Evolutionary conservation across 805 yeast genomes (phyloP), one percentile per base, ranked within the genome.

Genomic region (Candida corydali): DNA sequence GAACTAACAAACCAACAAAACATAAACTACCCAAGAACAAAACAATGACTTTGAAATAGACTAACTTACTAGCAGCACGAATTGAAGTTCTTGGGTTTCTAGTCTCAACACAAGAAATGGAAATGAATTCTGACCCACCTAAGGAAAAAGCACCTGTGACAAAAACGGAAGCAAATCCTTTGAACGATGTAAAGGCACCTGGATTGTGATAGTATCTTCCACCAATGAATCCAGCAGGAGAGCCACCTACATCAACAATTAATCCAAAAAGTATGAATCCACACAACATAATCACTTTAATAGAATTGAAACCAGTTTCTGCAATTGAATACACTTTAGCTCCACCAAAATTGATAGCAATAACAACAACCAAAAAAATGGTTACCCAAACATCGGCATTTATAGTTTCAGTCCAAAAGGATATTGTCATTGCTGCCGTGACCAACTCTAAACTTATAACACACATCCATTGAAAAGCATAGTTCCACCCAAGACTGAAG

Each of bases 401-500:
- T 29, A 78, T 65, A 4, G 55, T 46, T 9, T 48, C 47, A 26
- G 39, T 53, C 86, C 86, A 80, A 54, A 63, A 79, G 41, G 73
- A 63, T 39, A 80, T 69, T 14, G 83, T 78, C 67, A 77, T 70
- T 29, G 79, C 62, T 12, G 82, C 82, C 17, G 83, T 77, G 18
- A 79, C 82, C 50, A 79, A 63, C 51, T 80, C 85, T 32, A 80
- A 65, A 3, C 84, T 78, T 34, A 80, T 66, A 40, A 77, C 81
- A 36, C 75, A 65, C 47, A 76, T 55, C 81, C 84, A 80, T 54
- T 77, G 80, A 34, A 80, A 58, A 51, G 76, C 75, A 50, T 78
- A 63, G 44, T 61, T 62, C 66, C 66, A 61, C 7, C 67, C 68
- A 30, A 61, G 41, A 4, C 65, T 62, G 47, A 63, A 63, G 14